Percentiles rank a stretch among this genome's conserved stretches.
Evolutionary conservation across 1,284 basidiomycete genomes (phyloP).

Genomic region (Pseudozyma sp.): DNA sequence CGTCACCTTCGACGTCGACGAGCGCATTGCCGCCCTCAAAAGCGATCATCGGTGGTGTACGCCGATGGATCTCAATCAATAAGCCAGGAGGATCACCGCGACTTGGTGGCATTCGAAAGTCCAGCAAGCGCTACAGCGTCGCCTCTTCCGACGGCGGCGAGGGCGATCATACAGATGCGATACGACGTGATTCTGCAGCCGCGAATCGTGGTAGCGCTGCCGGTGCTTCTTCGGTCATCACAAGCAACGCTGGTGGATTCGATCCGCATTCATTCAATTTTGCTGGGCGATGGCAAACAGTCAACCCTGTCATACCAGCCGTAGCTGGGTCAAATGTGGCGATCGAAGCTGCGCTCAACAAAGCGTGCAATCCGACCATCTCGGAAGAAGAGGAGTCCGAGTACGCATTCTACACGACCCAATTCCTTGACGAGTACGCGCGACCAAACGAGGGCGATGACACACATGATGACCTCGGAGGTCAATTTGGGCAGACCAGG

Average conservation of each 20-base stretch:
- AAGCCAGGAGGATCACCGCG: slow-evolving; percentile 26
- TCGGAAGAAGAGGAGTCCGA: slow-evolving; percentile 43
- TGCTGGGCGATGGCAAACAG: slow-evolving; percentile 46
- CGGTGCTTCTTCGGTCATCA: not conserved
- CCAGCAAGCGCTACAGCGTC: slow-evolving; percentile 32
- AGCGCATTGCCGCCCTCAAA: slow-evolving; percentile 32
- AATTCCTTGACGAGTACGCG: slow-evolving; percentile 41
- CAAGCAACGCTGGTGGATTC: slow-evolving; percentile 17
- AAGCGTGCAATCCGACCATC: slow-evolving; percentile 45
- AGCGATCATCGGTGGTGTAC: slow-evolving; percentile 58
- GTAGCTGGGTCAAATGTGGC: slow-evolving; percentile 38
- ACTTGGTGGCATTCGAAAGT: slow-evolving; percentile 13
- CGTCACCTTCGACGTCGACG: slow-evolving; percentile 9
- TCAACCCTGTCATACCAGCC: slow-evolving; percentile 23
- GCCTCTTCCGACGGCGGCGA: slow-evolving; percentile 31
- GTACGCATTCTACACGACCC: slow-evolving; percentile 50
- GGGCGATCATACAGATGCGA: slow-evolving; percentile 10
- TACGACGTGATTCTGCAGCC: slow-evolving; percentile 4
- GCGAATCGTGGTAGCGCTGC: slow-evolving; percentile 8
- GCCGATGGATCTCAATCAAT: slow-evolving; percentile 61
- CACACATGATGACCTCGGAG: not conserved
- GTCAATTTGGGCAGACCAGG: not conserved
- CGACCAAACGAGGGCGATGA: slow-evolving; percentile 16
- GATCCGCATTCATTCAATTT: slow-evolving; percentile 50
- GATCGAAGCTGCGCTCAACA: slow-evolving; percentile 42